phyloP scores from a whole-genome alignment of 805 yeast species.

The Candida quercuum region DNA sequence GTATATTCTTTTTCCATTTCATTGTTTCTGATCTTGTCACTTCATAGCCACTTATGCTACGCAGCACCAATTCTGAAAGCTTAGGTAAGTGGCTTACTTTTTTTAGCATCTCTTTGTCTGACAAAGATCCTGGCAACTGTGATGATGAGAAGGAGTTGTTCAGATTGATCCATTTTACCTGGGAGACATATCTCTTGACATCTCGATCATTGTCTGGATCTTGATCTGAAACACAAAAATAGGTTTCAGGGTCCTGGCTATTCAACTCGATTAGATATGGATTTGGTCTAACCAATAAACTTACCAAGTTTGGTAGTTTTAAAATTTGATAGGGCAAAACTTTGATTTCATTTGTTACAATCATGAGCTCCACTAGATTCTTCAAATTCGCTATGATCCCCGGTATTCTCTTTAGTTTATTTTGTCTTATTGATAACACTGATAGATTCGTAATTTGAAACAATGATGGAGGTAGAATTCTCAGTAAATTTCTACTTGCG shows the following conservation, averaged over 20 bases:
- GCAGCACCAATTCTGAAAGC: constrained; percentile 41
- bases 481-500: constrained; percentile 43
- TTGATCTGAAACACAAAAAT: constrained; percentile 21
- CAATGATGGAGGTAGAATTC: constrained; percentile 42
- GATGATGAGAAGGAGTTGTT: constrained; percentile 4
- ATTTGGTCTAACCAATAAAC: constrained; percentile 53
- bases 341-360: constrained; percentile 45
- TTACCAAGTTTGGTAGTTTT: constrained; percentile 35
- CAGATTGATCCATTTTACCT: constrained; percentile 20
- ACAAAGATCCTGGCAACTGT: constrained; percentile 1
- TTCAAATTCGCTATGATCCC: constrained; percentile 37
- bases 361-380: constrained; percentile 44
- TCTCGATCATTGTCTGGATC: constrained; percentile 10
- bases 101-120: constrained; percentile 16
- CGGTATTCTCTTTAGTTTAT: constrained; percentile 41
- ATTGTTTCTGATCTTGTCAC: constrained; percentile 50
- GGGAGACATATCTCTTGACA: constrained; percentile 20
- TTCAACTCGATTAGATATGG: constrained; percentile 27
- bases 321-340: constrained; percentile 50
- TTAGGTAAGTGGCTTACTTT: constrained; percentile 34
- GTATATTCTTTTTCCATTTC: constrained; percentile 46
- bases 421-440: constrained; percentile 48
- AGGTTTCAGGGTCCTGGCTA: constrained; percentile 11
- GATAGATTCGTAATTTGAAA: constrained; percentile 45
- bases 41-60: constrained; percentile 44